Percentiles rank a stretch among this genome's conserved stretches.
Conservation (phyloP, 2,329 filamentous ascomycete genomes). For the Trichocomaceae sp. region DNA sequence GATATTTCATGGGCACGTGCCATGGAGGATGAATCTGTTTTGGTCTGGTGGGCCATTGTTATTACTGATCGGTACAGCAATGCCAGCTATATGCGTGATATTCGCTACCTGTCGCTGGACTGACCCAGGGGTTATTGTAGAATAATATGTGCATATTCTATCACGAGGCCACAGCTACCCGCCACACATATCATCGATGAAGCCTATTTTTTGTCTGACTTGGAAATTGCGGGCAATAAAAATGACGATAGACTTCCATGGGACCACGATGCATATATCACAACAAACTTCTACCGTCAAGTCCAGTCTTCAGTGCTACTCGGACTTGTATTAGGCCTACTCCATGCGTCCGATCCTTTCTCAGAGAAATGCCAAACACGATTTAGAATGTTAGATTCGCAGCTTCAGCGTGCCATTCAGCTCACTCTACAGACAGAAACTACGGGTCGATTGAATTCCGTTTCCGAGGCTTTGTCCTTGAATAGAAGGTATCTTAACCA, state of each 20-base stretch:
- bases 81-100: not conserved
- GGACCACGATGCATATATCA: not conserved
- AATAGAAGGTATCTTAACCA: not conserved
- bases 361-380: not conserved
- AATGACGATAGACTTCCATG: slow-evolving; percentile 1
- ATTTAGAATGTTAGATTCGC: not conserved
- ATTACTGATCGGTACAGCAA: too few relatives aligned
- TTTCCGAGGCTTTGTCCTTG: not conserved
- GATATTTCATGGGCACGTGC: not conserved
- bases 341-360: not conserved
- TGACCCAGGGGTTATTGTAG: too few relatives aligned
- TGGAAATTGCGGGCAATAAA: not conserved
- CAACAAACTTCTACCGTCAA: slow-evolving; percentile 1
- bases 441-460: not conserved
- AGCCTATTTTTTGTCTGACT: not conserved
- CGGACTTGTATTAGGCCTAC: not conserved
- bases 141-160: too few relatives aligned
- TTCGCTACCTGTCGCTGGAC: too few relatives aligned
- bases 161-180: too few relatives aligned
- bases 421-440: slow-evolving; percentile 1
- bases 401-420: not conserved
- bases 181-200: not conserved
- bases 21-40: not conserved
- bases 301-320: not conserved
- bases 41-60: slow-evolving; percentile 2